These are phyloP conservation scores for Hyphopichia burtonii DNA, from an alignment of 1,139 yeast species.

Conservation along the genomic window DNA sequence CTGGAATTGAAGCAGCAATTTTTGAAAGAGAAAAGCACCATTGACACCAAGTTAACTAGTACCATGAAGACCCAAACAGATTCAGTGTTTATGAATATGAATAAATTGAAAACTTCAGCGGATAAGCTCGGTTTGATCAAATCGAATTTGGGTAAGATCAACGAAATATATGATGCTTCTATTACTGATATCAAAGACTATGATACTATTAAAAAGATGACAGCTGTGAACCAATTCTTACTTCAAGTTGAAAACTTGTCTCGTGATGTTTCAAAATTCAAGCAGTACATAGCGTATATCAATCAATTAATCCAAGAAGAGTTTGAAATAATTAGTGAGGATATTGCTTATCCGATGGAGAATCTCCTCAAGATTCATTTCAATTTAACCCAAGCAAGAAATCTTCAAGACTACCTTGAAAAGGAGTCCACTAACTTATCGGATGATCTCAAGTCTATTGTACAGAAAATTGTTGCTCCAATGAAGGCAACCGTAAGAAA, in stretches of 20 bases:
- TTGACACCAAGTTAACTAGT: conserved; percentile 69
- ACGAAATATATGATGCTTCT: conserved; percentile 54
- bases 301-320: conserved; percentile 55
- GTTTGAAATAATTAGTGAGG: conserved; percentile 45
- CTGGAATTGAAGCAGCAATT: conserved; percentile 57
- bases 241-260: conserved; percentile 67
- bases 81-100: conserved; percentile 42
- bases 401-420: conserved; percentile 73
- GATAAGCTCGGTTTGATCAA: conserved; percentile 47
- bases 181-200: conserved; percentile 54
- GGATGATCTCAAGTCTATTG: conserved; percentile 70
- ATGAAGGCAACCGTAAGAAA: conserved; percentile 48
- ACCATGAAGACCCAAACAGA: conserved; percentile 64
- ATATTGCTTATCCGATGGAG: conserved; percentile 57
- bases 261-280: conserved; percentile 59
- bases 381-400: conserved; percentile 66
- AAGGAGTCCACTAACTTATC: conserved; percentile 53
- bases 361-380: conserved; percentile 68
- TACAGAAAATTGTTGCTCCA: conserved; percentile 57
- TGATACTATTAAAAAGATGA: conserved; percentile 58
- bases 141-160: conserved; percentile 58
- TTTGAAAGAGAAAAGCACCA: conserved; percentile 63
- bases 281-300: conserved; percentile 49
- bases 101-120: conserved; percentile 35
- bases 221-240: conserved; percentile 70